A percentile compares a stretch with the other conserved stretches of the same genome.
Conservation (phyloP, 2,329 filamentous ascomycete genomes). For the Pyricularia sp. region DNA sequence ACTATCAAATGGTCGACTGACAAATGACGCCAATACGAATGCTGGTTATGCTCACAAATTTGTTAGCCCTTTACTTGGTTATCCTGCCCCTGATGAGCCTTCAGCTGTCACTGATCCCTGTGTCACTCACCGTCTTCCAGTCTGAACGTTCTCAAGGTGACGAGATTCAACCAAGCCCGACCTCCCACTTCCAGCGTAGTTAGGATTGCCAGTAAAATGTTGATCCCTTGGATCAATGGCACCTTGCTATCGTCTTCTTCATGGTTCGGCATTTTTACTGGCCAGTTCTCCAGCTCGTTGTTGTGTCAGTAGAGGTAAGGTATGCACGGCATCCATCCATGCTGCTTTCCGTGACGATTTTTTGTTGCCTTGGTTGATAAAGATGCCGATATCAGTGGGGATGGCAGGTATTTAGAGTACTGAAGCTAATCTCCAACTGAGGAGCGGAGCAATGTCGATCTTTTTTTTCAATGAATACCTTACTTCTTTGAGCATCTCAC, state of each 20-base stretch:
- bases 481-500: neutral
- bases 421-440: neutral
- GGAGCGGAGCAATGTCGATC: neutral
- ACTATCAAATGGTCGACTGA: neutral
- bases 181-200: neutral
- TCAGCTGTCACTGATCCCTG: neutral
- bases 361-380: neutral
- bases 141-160: neutral
- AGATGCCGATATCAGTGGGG: neutral
- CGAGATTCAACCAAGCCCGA: neutral
- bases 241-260: neutral
- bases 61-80: neutral
- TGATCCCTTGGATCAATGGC: neutral
- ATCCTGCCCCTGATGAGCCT: neutral
- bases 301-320: neutral
- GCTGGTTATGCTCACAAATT: neutral
- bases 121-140: slow-evolving; percentile 1
- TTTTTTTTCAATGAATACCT: neutral
- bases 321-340: neutral
- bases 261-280: neutral
- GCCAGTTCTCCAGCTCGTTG: neutral
- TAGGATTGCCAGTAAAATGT: neutral
- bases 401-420: neutral
- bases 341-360: neutral
- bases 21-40: neutral